phyloP scores from a whole-genome alignment of 2,329 filamentous ascomycete genomes.

The Coleophoma eucalyptorum region DNA sequence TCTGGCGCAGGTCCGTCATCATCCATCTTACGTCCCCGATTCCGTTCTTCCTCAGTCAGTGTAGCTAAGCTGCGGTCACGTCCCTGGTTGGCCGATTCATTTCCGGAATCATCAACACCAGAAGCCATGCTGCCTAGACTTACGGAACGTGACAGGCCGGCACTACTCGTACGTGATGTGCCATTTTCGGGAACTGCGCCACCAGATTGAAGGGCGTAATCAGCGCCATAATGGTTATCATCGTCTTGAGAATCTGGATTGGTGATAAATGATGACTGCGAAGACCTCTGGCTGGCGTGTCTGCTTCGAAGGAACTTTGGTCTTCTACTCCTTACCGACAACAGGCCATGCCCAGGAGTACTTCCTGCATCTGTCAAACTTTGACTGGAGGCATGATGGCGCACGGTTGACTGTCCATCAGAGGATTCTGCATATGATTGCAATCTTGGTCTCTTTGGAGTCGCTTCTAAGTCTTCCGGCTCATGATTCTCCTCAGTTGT shows the following conservation, averaged over 20 bases:
- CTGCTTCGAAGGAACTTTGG: conserved; percentile 54
- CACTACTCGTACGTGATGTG: conserved; percentile 43
- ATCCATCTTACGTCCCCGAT: conserved; percentile 41
- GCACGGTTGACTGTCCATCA: conserved; percentile 19
- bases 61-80: conserved; percentile 47
- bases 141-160: conserved; percentile 68
- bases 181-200: conserved; percentile 62
- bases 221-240: conserved; percentile 70
- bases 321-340: conserved; percentile 33
- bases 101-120: conserved; percentile 54
- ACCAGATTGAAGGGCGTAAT: conserved; percentile 80
- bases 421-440: conserved; percentile 9
- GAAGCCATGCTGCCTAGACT: conserved; percentile 90
- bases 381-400: conserved; percentile 29
- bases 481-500: conserved; percentile 7
- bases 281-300: conserved; percentile 54
- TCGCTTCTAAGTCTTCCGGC: conserved; percentile 18
- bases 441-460: conserved; percentile 16
- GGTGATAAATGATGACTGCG: conserved; percentile 54
- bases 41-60: conserved; percentile 54
- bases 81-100: conserved; percentile 20
- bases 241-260: conserved; percentile 55
- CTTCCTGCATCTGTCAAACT: conserved; percentile 36
- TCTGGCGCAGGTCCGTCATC: conserved; percentile 47
- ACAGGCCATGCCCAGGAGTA: conserved; percentile 42